A percentile compares a stretch with the other conserved stretches of the same genome.
These are phyloP conservation scores for Polytrichum formosum DNA, from an alignment of 225 moss, liverwort and hornwort species.

Conservation along the genomic window DNA sequence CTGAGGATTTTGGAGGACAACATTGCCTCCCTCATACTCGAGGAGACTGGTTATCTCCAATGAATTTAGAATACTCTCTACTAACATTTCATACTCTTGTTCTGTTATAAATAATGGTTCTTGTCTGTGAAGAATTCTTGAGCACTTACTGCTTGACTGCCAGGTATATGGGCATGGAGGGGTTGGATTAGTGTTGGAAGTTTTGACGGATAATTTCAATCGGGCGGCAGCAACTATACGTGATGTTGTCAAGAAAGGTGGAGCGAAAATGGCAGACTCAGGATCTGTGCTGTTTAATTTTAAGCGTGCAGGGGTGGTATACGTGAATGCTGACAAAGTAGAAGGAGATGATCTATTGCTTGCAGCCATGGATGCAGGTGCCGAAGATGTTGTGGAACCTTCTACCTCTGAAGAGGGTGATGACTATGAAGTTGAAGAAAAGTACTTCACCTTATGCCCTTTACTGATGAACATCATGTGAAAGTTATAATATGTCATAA, in stretches of 20 bases:
- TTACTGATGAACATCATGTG: background rate
- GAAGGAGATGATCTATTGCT: conserved; percentile 72
- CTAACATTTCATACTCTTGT: too few species aligned
- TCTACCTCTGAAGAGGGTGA: conserved; percentile 53
- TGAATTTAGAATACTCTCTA: too few species aligned
- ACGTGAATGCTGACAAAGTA: conserved; percentile 53
- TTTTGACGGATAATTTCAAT: conserved; percentile 89
- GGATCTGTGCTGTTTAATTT: conserved; percentile 96
- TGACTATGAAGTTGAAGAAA: conserved; percentile 54
- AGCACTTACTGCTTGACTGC: background rate
- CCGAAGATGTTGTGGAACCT: conserved; percentile 93
- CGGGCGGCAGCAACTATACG: conserved; percentile 88
- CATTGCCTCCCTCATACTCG: too few species aligned
- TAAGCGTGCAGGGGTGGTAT: conserved; percentile 77
- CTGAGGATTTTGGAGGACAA: too few species aligned
- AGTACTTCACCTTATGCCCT: conserved; percentile 14
- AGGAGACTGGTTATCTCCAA: background rate
- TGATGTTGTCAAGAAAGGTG: conserved; percentile 92
- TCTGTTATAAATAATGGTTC: too few species aligned
- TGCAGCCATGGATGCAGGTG: conserved; percentile 96
- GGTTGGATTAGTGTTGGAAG: conserved; percentile 86
- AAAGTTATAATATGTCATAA: too few species aligned
- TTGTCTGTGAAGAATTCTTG: too few species aligned
- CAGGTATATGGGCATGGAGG: conserved; percentile 95
- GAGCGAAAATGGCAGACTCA: conserved; percentile 95